phyloP scores from a whole-genome alignment of 495 filamentous ascomycete genomes.

The Penicillium herquei region DNA sequence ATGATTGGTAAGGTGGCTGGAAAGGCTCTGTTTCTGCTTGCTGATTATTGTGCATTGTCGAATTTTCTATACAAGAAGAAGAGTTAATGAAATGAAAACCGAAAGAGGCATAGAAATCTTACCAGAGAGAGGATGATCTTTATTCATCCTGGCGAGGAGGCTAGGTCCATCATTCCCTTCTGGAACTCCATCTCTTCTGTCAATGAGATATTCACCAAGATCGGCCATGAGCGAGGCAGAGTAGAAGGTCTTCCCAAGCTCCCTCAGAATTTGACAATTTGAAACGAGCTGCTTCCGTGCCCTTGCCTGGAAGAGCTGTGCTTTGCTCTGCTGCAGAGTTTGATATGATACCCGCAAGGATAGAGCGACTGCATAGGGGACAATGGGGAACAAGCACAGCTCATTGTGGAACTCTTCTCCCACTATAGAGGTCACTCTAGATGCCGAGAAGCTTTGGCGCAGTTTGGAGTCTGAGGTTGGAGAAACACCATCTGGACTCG shows the following conservation, averaged over 20 bases:
- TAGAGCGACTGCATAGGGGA: conserved; percentile 4
- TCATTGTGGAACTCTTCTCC: conserved; percentile 3
- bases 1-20: not conserved
- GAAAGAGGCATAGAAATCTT: not conserved
- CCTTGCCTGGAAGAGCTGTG: not conserved
- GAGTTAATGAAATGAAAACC: not conserved
- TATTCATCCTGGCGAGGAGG: not conserved
- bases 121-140: not conserved
- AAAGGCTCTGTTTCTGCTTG: too few relatives aligned
- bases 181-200: not conserved
- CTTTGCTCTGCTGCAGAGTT: conserved; percentile 2
- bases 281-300: conserved; percentile 1
- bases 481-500: conserved; percentile 1
- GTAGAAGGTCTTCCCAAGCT: not conserved
- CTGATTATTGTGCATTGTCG: not conserved
- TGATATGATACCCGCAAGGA: conserved; percentile 2
- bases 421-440: conserved; percentile 2
- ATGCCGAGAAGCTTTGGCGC: conserved; percentile 2
- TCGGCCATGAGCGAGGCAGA: conserved; percentile 6
- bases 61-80: not conserved
- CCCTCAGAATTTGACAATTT: not conserved
- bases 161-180: not conserved
- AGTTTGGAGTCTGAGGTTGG: conserved; percentile 1
- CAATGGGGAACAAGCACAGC: not conserved
- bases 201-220: not conserved